These are phyloP conservation scores for Penicillium sp. DNA, from an alignment of 2,329 filamentous ascomycete species.

Conservation along the genomic window DNA sequence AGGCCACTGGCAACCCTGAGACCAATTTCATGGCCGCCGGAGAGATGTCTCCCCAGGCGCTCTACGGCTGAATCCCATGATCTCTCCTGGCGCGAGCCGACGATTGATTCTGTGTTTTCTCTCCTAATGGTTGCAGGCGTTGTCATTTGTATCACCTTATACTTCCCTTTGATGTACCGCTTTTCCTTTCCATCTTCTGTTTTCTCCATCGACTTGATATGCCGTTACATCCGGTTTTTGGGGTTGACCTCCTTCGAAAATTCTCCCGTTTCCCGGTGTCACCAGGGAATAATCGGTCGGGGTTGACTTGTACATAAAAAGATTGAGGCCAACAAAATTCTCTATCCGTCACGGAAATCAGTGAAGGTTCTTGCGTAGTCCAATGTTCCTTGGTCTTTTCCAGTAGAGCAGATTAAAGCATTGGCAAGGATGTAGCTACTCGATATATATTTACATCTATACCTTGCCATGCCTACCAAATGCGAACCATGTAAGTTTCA, in stretches of 20 bases:
- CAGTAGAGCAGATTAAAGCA: too few species aligned
- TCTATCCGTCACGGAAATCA: constrained; percentile 21
- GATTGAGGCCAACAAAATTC: constrained; percentile 33
- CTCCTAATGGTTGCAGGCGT: constrained; percentile 38
- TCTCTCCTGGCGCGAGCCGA: constrained; percentile 15
- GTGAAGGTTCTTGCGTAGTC: neutral
- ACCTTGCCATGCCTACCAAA: too few species aligned
- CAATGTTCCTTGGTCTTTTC: too few species aligned
- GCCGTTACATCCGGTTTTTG: constrained; percentile 26
- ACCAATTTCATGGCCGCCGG: constrained; percentile 80
- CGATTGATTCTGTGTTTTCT: constrained; percentile 33
- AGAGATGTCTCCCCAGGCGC: constrained; percentile 48
- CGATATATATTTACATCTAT: too few species aligned
- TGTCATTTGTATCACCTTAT: constrained; percentile 41
- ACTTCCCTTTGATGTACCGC: constrained; percentile 31
- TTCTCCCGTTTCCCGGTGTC: constrained; percentile 24
- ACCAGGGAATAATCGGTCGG: constrained; percentile 28
- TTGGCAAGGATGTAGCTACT: too few species aligned
- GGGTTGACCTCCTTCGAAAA: constrained; percentile 26
- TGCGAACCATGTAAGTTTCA: too few species aligned
- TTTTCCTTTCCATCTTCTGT: constrained; percentile 26
- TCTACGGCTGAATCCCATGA: constrained; percentile 37
- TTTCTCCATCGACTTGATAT: constrained; percentile 30
- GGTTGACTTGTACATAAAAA: constrained; percentile 44
- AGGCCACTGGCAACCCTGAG: constrained; percentile 77